phyloP scores from a whole-genome alignment of 192 early-diverging fungal genomes.

The Backusella australiensis region DNA sequence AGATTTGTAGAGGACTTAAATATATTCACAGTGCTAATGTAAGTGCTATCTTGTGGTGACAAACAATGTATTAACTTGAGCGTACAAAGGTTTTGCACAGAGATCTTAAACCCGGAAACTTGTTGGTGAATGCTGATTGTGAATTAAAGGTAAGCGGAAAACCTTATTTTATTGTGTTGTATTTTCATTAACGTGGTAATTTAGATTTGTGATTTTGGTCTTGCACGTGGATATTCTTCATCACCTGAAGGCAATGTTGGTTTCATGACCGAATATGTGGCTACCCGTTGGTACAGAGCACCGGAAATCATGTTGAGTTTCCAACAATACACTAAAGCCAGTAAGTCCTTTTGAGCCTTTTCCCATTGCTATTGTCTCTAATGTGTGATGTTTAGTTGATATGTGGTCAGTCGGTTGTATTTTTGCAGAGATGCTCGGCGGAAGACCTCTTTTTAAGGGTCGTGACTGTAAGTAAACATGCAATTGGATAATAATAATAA shows the following conservation, averaged over 20 bases:
- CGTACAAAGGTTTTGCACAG: slow-evolving; percentile 68
- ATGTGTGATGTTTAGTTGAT: slow-evolving; percentile 49
- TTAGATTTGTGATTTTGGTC: slow-evolving; percentile 94
- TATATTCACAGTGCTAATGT: slow-evolving; percentile 70
- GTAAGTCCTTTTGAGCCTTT: slow-evolving; percentile 18
- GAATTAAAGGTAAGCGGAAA: slow-evolving; percentile 40
- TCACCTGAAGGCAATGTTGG: slow-evolving; percentile 65
- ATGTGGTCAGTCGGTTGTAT: slow-evolving; percentile 96
- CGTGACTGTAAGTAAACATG: slow-evolving; percentile 56
- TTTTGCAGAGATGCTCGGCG: slow-evolving; percentile 87
- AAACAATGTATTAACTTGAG: background rate
- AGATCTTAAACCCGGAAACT: slow-evolving; percentile 81
- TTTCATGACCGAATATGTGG: slow-evolving; percentile 95
- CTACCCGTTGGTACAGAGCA: slow-evolving; percentile 92
- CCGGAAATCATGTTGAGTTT: slow-evolving; percentile 93
- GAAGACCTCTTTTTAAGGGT: slow-evolving; percentile 86
- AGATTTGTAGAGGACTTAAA: slow-evolving; percentile 64
- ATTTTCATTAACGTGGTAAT: slow-evolving; percentile 64
- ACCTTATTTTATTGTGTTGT: slow-evolving; percentile 73
- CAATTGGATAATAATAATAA: background rate
- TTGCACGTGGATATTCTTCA: slow-evolving; percentile 80
- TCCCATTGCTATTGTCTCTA: background rate
- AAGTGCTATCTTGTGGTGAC: background rate
- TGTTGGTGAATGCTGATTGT: slow-evolving; percentile 31
- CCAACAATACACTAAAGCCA: slow-evolving; percentile 90